A percentile compares a stretch with the other conserved stretches of the same genome.
These are phyloP conservation scores for Wickerhamomyces bisporus DNA, from an alignment of 805 yeast genomes.

Conservation along the genomic window DNA sequence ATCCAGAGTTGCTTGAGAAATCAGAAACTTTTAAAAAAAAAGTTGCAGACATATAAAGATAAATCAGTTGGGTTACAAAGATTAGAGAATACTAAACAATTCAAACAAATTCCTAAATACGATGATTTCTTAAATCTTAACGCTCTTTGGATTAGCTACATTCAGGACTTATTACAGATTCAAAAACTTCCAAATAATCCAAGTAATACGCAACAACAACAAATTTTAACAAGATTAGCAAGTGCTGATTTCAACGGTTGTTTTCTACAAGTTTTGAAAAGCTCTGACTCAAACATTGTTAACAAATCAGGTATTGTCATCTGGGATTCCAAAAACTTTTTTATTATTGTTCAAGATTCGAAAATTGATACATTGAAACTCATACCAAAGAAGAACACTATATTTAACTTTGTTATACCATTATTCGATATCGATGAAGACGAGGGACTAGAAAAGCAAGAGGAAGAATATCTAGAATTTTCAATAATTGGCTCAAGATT, in stretches of 20 bases:
- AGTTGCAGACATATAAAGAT: constrained; percentile 17
- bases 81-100: constrained; percentile 18
- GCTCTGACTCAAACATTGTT: constrained; percentile 50
- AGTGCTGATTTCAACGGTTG: constrained; percentile 83
- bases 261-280: constrained; percentile 48
- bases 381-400: constrained; percentile 61
- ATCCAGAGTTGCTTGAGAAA: constrained; percentile 10
- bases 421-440: constrained; percentile 12
- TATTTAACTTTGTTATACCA: constrained; percentile 51
- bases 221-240: constrained; percentile 51
- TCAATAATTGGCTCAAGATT: constrained; percentile 76
- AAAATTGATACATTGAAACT: constrained; percentile 60
- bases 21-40: constrained; percentile 22
- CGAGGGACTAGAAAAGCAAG: constrained; percentile 20
- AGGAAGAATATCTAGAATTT: constrained; percentile 44
- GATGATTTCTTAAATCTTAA: constrained; percentile 51
- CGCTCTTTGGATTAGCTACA: constrained; percentile 70
- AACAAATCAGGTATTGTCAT: constrained; percentile 72
- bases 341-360: constrained; percentile 48
- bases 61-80: constrained; percentile 5
- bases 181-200: constrained; percentile 5
- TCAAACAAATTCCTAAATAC: constrained; percentile 31
- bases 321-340: constrained; percentile 77
- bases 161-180: constrained; percentile 47
- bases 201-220: constrained; percentile 7